Conservation (phyloP, 352 stramenopile species). For the Pythium guiyangense region DNA sequence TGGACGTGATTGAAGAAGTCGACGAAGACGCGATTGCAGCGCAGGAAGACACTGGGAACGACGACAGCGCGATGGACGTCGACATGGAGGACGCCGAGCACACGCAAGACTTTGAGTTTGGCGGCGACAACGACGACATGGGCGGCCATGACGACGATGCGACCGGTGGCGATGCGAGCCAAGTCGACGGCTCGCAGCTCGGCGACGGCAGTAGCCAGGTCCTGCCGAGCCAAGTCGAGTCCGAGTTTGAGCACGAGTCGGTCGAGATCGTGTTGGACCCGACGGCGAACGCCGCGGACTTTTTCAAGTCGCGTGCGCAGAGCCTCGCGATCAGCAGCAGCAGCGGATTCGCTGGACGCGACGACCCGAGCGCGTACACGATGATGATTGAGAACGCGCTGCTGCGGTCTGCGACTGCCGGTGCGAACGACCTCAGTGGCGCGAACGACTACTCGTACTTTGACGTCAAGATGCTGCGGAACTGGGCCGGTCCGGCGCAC, state of each 20-base stretch:
- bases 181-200: slow-evolving; percentile 29
- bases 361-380: slow-evolving; percentile 52
- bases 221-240: slow-evolving; percentile 5
- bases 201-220: slow-evolving; percentile 16
- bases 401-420: slow-evolving; percentile 41
- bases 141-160: slow-evolving; percentile 13
- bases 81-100: slow-evolving; percentile 13
- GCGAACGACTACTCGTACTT: slow-evolving; percentile 82
- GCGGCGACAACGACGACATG: not conserved
- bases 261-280: slow-evolving; percentile 5
- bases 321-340: not conserved
- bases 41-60: slow-evolving; percentile 31
- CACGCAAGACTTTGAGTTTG: not conserved
- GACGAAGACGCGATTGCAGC: slow-evolving; percentile 23
- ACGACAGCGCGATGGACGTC: slow-evolving; percentile 19
- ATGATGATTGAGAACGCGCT: slow-evolving; percentile 77
- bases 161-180: slow-evolving; percentile 9
- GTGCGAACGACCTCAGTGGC: slow-evolving; percentile 37
- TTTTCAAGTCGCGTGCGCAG: slow-evolving; percentile 47
- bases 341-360: slow-evolving; percentile 14
- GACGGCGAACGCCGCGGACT: slow-evolving; percentile 45
- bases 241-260: slow-evolving; percentile 1
- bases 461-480: slow-evolving; percentile 77
- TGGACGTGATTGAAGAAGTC: slow-evolving; percentile 20
- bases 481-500: slow-evolving; percentile 70